Conservation (phyloP, 176 grass and related monocot genomes). For the Triticum turgidum region DNA sequence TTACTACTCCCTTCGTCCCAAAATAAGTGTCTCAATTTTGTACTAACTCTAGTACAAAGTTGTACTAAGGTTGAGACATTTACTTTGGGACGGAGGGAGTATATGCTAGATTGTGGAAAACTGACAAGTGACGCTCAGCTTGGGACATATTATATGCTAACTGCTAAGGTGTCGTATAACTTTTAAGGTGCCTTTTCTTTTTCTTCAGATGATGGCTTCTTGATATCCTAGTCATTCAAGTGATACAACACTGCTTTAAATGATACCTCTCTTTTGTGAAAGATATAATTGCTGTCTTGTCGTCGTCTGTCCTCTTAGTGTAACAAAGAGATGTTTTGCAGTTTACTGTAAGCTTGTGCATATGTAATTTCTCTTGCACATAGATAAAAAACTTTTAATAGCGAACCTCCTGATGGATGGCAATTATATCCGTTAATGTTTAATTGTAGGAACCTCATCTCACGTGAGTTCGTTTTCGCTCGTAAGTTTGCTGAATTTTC, state of each 20-base stretch:
- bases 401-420: neutral
- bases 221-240: conserved; percentile 15
- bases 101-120: neutral
- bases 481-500: conserved; percentile 13
- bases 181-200: neutral
- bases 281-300: neutral
- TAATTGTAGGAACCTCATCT: neutral
- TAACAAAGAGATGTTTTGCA: neutral
- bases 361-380: neutral
- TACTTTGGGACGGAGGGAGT: too few species aligned
- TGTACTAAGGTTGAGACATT: too few species aligned
- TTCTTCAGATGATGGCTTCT: neutral
- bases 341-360: neutral
- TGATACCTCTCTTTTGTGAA: neutral
- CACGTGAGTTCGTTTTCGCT: neutral
- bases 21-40: too few species aligned
- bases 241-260: neutral
- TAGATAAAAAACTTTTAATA: neutral
- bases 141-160: neutral
- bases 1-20: neutral
- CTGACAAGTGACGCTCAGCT: neutral
- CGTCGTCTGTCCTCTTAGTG: neutral
- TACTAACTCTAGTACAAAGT: too few species aligned
- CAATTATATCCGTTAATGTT: neutral
- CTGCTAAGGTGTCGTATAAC: neutral